Percentiles rank a stretch among this genome's conserved stretches.
Conservation (phyloP, 768 basidiomycete species). For the Phaeotremella skinneri region DNA sequence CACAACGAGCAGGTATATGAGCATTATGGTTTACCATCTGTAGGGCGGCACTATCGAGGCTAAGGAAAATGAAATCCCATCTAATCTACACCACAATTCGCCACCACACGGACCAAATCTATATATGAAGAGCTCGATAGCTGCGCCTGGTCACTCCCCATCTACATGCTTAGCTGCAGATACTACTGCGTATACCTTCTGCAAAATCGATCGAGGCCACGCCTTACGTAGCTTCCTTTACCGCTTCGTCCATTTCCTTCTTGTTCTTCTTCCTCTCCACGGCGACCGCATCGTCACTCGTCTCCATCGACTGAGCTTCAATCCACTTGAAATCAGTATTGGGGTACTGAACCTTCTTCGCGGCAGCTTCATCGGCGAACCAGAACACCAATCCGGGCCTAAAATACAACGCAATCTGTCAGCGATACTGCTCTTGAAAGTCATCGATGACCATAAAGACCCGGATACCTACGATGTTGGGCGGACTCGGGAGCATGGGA, state of each 20-base stretch:
- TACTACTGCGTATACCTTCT: too few species aligned
- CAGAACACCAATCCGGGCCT: conserved; percentile 82
- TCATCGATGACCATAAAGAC: too few species aligned
- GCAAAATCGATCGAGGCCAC: too few species aligned
- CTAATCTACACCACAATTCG: too few species aligned
- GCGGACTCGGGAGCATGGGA: conserved; percentile 79
- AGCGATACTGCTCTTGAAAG: too few species aligned
- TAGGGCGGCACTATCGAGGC: too few species aligned
- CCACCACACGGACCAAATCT: too few species aligned
- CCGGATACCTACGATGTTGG: conserved; percentile 56
- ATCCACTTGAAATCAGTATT: conserved; percentile 46
- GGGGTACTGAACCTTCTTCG: conserved; percentile 51
- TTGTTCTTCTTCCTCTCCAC: conserved; percentile 41
- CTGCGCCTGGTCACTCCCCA: background rate
- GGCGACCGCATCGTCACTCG: conserved; percentile 33
- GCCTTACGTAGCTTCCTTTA: conserved; percentile 25
- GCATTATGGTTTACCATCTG: too few species aligned
- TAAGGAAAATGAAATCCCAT: too few species aligned
- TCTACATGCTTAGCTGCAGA: too few species aligned
- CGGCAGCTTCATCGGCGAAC: conserved; percentile 89
- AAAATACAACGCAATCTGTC: background rate
- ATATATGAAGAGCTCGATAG: too few species aligned
- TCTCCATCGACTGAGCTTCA: conserved; percentile 22
- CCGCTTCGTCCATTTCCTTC: conserved; percentile 44
- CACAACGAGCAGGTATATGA: too few species aligned